These are phyloP conservation scores for Aureobasidium pullulans DNA, from an alignment of 2,329 filamentous ascomycete species.

Conservation along the genomic window DNA sequence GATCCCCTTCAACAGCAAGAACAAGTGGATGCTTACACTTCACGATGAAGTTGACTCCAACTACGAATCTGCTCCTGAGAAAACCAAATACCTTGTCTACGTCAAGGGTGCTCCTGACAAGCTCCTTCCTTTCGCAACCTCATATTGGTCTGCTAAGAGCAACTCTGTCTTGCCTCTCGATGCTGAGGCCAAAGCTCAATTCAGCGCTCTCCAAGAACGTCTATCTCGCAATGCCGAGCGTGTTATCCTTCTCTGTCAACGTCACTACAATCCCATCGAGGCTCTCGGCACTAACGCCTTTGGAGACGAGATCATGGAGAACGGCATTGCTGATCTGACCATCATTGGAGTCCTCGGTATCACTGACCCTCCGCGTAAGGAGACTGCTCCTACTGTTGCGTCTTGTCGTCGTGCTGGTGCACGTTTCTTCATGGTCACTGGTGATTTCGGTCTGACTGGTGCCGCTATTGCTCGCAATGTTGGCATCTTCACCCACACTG, in stretches of 20 bases:
- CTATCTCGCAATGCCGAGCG: conserved; percentile 38
- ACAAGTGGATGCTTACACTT: conserved; percentile 43
- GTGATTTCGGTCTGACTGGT: conserved; percentile 35
- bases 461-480: conserved; percentile 35
- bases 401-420: conserved; percentile 31
- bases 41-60: conserved; percentile 13
- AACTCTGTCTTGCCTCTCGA: conserved; percentile 31
- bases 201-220: conserved; percentile 33
- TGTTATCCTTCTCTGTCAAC: conserved; percentile 38
- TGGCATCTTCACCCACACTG: conserved; percentile 27
- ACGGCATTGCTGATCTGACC: conserved; percentile 37
- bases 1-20: conserved; percentile 46
- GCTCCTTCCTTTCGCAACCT: conserved; percentile 21
- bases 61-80: conserved; percentile 10
- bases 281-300: conserved; percentile 40
- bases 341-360: conserved; percentile 47
- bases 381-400: conserved; percentile 30
- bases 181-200: conserved; percentile 25
- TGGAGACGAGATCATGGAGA: conserved; percentile 41
- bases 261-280: conserved; percentile 24
- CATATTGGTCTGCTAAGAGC: conserved; percentile 21
- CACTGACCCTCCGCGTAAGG: conserved; percentile 33
- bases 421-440: conserved; percentile 38
- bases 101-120: conserved; percentile 23
- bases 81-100: conserved; percentile 21